Percentiles rank a stretch among this genome's conserved stretches.
Evolutionary conservation across 2,329 filamentous ascomycete genomes (phyloP).

Genomic region (Botryotinia narcissicola): DNA sequence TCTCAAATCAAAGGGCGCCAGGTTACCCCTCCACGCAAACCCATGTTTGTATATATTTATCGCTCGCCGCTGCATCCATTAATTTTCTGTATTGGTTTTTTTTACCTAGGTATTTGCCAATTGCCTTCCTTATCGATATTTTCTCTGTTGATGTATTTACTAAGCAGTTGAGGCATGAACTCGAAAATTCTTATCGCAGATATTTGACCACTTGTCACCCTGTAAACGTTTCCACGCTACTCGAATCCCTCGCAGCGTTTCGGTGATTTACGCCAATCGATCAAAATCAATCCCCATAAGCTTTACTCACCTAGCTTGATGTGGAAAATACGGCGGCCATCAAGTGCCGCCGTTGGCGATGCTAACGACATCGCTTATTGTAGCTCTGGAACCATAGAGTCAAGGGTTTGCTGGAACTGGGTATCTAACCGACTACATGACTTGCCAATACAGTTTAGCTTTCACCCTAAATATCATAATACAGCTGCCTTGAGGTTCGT

Average conservation of each 20-base stretch:
- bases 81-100: background rate
- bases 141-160: background rate
- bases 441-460: background rate
- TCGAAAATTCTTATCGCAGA: constrained; percentile 1
- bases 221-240: background rate
- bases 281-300: background rate
- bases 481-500: background rate
- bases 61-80: constrained; percentile 11
- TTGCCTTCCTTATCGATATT: background rate
- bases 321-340: background rate
- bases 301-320: background rate
- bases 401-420: background rate
- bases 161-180: background rate
- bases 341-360: constrained; percentile 13
- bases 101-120: background rate
- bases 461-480: background rate
- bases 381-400: constrained; percentile 7
- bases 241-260: background rate
- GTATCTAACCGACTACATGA: constrained; percentile 13
- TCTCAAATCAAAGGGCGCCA: constrained; percentile 19
- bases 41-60: constrained; percentile 11
- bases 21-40: constrained; percentile 19
- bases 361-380: constrained; percentile 11
- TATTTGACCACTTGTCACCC: background rate
- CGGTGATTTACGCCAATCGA: constrained; percentile 3